Conservation (phyloP, 2,329 filamentous ascomycete genomes). For the Fusarium stilboides region DNA sequence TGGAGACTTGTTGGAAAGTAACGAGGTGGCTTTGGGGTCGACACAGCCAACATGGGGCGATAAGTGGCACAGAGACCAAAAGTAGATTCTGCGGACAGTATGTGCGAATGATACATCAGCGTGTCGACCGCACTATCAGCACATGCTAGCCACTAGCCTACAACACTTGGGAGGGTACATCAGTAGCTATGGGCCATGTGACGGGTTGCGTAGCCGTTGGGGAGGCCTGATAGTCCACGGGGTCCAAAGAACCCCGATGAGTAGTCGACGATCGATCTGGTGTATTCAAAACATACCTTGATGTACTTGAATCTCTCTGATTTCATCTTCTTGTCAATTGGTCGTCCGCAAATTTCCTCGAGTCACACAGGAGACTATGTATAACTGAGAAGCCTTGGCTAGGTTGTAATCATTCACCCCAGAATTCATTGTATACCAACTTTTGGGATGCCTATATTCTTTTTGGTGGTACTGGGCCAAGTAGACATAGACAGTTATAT, state of each 20-base stretch:
- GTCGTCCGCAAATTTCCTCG: no score
- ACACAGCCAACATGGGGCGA: background rate
- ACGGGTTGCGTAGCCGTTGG: slow-evolving; percentile 28
- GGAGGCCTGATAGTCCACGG: slow-evolving; percentile 35
- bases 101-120: background rate
- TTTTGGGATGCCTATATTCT: no score
- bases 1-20: slow-evolving; percentile 39
- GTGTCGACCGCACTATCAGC: background rate
- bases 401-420: no score
- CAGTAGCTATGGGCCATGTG: slow-evolving; percentile 31
- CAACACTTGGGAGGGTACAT: background rate
- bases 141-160: background rate
- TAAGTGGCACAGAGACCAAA: background rate
- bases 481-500: no score
- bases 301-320: no score
- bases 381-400: no score
- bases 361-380: no score
- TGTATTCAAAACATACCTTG: background rate
- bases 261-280: background rate
- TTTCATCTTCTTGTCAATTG: no score
- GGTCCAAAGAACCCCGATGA: slow-evolving; percentile 12
- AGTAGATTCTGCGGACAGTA: background rate
- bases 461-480: no score
- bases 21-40: background rate
- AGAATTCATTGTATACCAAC: no score